Base-by-base conservation (phyloP, 2,329 filamentous ascomycete genomes). In the Nemania sp. region DNA sequence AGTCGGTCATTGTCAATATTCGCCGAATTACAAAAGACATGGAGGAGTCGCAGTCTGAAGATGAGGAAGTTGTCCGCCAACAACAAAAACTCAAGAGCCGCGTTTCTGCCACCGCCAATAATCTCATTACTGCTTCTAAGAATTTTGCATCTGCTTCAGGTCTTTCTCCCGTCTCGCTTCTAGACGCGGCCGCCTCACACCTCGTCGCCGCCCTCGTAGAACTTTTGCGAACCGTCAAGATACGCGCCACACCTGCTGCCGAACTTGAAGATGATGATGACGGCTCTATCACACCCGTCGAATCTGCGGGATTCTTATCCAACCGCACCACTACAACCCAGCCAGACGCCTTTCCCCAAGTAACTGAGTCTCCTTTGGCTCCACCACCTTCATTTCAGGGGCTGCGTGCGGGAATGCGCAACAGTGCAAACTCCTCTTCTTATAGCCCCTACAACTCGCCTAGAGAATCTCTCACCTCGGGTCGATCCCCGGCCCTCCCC, bases 181-280 rank as follows among this genome's bases (percentile, higher is more conserved):
- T 99, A 19, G 94, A 99, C 70, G 94, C 93, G 3, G 93, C 94
- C 2, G 91, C 93, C 6, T 94, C 90, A 20, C 91, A 99, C 72
- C 79, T 97, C 30, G 90, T 91, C 1, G 86, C 89, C 4, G 86
- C 92, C 2, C 81, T 97, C 20, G 86, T 99, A 17, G 92, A 97
- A 64, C 80, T 97, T 12, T 79, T 97, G 48, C 88, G 90, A 43
- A 77, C 83, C 5, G 91, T 91, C 66, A 96, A 96, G 73, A 90
- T 97, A 61, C 83, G 88, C 26, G 79, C 85, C 7, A 94, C 90
- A 0, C 86, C 89, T 2, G 80, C 80, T 1, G 84, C 84, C 40
- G 90, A 95, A 66, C 75, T 94, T n/a, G 88, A 91, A 49, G 84
- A 89, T 19, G 88, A 91, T 9, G 87, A 91, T 45, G 87, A 91